Evolutionary conservation across 768 basidiomycete species (phyloP).

Genomic region (Leccinum incarnatum): DNA sequence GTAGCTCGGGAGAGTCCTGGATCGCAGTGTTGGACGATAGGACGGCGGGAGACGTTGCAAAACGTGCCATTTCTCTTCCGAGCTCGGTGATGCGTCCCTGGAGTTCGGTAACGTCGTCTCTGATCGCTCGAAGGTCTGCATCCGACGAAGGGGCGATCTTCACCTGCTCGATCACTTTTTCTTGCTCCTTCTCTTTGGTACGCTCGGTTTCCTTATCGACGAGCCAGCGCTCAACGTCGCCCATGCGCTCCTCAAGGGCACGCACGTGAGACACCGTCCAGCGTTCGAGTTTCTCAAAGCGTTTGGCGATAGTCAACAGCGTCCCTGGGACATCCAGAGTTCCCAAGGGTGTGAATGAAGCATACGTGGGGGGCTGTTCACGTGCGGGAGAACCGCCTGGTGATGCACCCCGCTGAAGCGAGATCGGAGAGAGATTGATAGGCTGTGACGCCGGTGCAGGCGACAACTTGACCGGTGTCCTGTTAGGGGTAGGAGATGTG

Average conservation of each 20-base stretch:
- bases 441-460: constrained; percentile 42
- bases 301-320: constrained; percentile 63
- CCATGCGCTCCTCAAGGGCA: constrained; percentile 88
- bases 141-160: constrained; percentile 20
- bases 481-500: constrained; percentile 59
- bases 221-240: constrained; percentile 86
- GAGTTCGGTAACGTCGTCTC: constrained; percentile 69
- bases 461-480: constrained; percentile 28
- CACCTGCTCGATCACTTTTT: constrained; percentile 3
- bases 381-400: constrained; percentile 35
- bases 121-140: constrained; percentile 50
- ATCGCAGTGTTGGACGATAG: constrained; percentile 46
- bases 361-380: constrained; percentile 70
- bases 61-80: constrained; percentile 76
- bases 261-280: constrained; percentile 89
- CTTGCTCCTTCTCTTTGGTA: constrained; percentile 41
- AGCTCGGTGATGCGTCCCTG: constrained; percentile 72
- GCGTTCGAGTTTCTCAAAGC: constrained; percentile 87
- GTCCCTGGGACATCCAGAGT: constrained; percentile 74
- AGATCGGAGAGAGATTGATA: constrained; percentile 59
- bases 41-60: constrained; percentile 50
- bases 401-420: constrained; percentile 50
- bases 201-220: constrained; percentile 77
- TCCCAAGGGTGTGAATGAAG: constrained; percentile 69
- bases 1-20: constrained; percentile 45